Conservation (phyloP, 1,284 basidiomycete genomes). For the Irpex sp. region DNA sequence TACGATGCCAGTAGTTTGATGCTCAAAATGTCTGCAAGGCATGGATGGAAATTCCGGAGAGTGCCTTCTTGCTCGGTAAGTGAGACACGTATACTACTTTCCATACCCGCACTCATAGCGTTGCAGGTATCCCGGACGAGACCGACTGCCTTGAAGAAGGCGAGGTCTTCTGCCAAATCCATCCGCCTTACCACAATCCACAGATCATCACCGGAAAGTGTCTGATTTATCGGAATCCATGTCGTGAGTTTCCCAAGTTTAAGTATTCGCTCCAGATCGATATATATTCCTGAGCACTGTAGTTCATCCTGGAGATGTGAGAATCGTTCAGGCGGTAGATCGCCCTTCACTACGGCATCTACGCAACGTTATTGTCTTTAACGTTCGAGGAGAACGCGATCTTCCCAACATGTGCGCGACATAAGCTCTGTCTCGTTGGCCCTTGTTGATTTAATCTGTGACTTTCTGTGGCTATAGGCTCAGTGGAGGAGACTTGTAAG, state of each 20-base stretch:
- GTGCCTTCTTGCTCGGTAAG: constrained; percentile 13
- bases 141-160: constrained; percentile 7
- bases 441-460: neutral
- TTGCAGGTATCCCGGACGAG: constrained; percentile 10
- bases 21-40: neutral
- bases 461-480: constrained; percentile 5
- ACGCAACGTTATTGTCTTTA: constrained; percentile 12
- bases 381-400: constrained; percentile 5
- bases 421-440: neutral
- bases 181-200: constrained; percentile 1
- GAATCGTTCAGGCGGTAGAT: constrained; percentile 8
- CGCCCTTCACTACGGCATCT: constrained; percentile 7
- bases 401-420: constrained; percentile 12
- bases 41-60: constrained; percentile 11
- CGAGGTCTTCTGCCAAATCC: constrained; percentile 11
- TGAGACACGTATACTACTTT: neutral
- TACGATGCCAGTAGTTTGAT: neutral
- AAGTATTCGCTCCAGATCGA: neutral
- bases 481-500: constrained; percentile 13
- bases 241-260: constrained; percentile 3
- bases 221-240: constrained; percentile 12
- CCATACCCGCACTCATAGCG: neutral
- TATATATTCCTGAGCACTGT: neutral
- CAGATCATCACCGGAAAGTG: constrained; percentile 4
- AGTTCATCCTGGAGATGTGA: constrained; percentile 14